Conservation (phyloP, 768 basidiomycete species). For the Chiua virens region DNA sequence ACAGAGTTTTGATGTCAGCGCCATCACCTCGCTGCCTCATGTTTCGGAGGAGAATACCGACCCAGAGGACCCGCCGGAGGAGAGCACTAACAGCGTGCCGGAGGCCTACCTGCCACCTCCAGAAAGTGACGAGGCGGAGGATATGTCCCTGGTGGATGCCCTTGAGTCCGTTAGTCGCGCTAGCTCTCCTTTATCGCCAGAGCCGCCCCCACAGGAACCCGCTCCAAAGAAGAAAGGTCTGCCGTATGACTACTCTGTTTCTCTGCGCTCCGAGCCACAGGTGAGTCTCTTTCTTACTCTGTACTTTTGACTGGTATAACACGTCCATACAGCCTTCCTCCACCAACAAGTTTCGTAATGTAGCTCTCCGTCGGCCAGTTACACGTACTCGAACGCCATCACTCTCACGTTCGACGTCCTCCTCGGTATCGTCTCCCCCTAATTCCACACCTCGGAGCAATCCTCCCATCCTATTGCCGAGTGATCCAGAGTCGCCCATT, state of each 20-base stretch:
- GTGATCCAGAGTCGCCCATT: constrained; percentile 46
- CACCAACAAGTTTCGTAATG: constrained; percentile 61
- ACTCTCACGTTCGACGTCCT: constrained; percentile 58
- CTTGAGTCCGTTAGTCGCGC: constrained; percentile 54
- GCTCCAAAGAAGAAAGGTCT: constrained; percentile 53
- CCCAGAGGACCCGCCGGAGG: constrained; percentile 37
- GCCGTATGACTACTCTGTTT: constrained; percentile 53
- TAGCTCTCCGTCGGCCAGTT: constrained; percentile 53
- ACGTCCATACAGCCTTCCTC: constrained; percentile 55
- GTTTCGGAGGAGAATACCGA: constrained; percentile 35
- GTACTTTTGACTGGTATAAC: neutral
- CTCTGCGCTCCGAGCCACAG: constrained; percentile 61
- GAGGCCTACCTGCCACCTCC: constrained; percentile 49
- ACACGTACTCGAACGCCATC: constrained; percentile 64
- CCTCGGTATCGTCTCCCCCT: constrained; percentile 51
- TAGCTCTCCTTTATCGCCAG: constrained; percentile 47
- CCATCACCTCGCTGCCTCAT: constrained; percentile 54
- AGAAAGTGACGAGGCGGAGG: constrained; percentile 43
- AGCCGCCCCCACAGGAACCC: constrained; percentile 33
- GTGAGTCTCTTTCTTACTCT: constrained; percentile 33
- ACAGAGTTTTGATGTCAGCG: constrained; percentile 61
- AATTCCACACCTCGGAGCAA: constrained; percentile 66
- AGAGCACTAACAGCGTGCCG: constrained; percentile 52
- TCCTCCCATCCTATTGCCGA: constrained; percentile 41
- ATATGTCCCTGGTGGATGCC: constrained; percentile 55